These are phyloP conservation scores for Pichia sporocuriosa DNA, from an alignment of 805 yeast genomes.

Conservation along the genomic window DNA sequence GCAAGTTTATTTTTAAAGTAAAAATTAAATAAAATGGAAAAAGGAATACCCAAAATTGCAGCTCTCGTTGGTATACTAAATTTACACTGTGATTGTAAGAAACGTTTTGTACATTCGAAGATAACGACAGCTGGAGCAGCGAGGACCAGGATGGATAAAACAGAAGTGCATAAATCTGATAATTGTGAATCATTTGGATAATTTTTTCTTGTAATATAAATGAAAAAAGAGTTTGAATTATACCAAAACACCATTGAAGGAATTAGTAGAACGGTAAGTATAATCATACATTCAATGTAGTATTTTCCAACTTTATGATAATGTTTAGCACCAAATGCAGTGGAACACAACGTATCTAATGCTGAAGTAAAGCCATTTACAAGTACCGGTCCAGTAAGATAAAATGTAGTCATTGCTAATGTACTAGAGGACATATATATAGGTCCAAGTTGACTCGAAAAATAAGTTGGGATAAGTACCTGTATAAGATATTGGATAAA, in stretches of 20 bases:
- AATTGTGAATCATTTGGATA: conserved; percentile 32
- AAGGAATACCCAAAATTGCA: conserved; percentile 58
- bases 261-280: conserved; percentile 40
- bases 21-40: conserved; percentile 54
- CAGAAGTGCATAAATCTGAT: conserved; percentile 44
- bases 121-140: conserved; percentile 66
- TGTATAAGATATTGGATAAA: conserved; percentile 62
- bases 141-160: conserved; percentile 43
- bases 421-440: conserved; percentile 66
- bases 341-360: conserved; percentile 70
- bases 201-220: conserved; percentile 27
- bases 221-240: conserved; percentile 39
- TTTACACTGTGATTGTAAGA: conserved; percentile 66
- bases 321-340: conserved; percentile 63
- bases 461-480: conserved; percentile 65
- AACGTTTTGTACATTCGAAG: conserved; percentile 65
- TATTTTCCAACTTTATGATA: conserved; percentile 58
- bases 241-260: conserved; percentile 59
- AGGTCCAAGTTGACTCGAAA: conserved; percentile 62
- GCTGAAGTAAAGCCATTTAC: conserved; percentile 72
- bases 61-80: conserved; percentile 72
- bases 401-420: conserved; percentile 66
- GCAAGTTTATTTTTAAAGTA: conserved; percentile 50
- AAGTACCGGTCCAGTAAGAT: conserved; percentile 63
- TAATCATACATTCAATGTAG: conserved; percentile 55